These are phyloP conservation scores for Albugo laibachii DNA, from an alignment of 352 stramenopile species.

Conservation along the genomic window DNA sequence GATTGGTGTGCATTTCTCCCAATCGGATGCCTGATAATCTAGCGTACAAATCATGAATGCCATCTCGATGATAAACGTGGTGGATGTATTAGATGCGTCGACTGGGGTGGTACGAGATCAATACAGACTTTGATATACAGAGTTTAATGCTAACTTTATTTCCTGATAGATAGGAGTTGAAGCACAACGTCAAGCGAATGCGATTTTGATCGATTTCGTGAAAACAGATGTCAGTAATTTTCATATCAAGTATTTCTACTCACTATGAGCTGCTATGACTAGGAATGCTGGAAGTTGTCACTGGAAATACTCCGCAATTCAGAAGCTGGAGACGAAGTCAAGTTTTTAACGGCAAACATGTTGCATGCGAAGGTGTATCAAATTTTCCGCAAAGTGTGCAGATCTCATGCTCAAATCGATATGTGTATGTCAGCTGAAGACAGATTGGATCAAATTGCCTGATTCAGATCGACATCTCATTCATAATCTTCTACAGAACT, in stretches of 20 bases:
- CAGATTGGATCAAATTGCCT: not conserved
- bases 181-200: conserved; percentile 43
- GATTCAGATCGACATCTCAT: not conserved
- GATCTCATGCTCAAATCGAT: not conserved
- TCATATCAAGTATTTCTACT: not conserved
- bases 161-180: conserved; percentile 23
- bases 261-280: not conserved
- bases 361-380: conserved; percentile 31
- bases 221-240: conserved; percentile 14
- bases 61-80: too few relatives aligned
- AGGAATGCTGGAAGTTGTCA: not conserved
- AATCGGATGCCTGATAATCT: too few relatives aligned
- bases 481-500: not conserved
- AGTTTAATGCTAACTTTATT: too few relatives aligned
- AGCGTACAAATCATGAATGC: too few relatives aligned
- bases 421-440: not conserved
- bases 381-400: not conserved
- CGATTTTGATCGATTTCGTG: conserved; percentile 38
- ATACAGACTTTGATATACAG: too few relatives aligned
- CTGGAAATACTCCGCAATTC: not conserved
- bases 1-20: too few relatives aligned
- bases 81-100: too few relatives aligned
- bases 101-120: too few relatives aligned
- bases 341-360: conserved; percentile 59
- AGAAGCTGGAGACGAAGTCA: not conserved